Base-by-base conservation (phyloP, 129 eudicot species). In the Chrysanthemum makinoi region DNA sequence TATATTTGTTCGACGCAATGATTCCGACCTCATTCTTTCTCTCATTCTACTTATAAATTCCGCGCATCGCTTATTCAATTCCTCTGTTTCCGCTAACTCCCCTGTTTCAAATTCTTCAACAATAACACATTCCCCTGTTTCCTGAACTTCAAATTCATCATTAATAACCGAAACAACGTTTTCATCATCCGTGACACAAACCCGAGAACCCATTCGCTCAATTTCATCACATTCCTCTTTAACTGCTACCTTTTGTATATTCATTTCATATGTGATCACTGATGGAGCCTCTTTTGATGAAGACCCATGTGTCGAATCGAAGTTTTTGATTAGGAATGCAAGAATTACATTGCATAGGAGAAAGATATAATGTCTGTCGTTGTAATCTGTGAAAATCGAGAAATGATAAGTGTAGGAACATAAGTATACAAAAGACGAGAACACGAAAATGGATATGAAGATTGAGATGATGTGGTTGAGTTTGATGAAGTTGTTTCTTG, bases 311-410 rank as follows among this genome's bases (percentile, higher is more conserved):
- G 76, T 59, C 33, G 76, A 54, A 5, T 81, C 75, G 15, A 90
- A 89, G 63, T 70, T 79, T 11, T 66, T 72, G n/a, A 86, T 76
- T 47, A 89, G 56, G 33, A 86, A 58, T 10, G 62, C 80, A 10
- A 89, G 77, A 72, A 89, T 82, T 47, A 89, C 91, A 53, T 86
- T 89, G 78, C 87, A 84, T 44, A 89, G 74, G n/a, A 89, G 83
- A 84, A 89, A 89, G 17, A 86, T 66, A 76, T 82, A 84, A 75
- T 86, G 85, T 65, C 91, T 84, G 30, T 82, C 89, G 43, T 43
- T 47, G 66, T 58, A 78, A 77, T 64, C 75, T 44, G 73, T 73
- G 59, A 86, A 79, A 7, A 3, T 49, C 66, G 69, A 53, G 69
- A 79, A 66, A 63, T 68, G 50, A 79, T 52, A 76, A 79, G 62